Conservation (phyloP, 148 eudicot genomes). For the Cornus controversa region DNA sequence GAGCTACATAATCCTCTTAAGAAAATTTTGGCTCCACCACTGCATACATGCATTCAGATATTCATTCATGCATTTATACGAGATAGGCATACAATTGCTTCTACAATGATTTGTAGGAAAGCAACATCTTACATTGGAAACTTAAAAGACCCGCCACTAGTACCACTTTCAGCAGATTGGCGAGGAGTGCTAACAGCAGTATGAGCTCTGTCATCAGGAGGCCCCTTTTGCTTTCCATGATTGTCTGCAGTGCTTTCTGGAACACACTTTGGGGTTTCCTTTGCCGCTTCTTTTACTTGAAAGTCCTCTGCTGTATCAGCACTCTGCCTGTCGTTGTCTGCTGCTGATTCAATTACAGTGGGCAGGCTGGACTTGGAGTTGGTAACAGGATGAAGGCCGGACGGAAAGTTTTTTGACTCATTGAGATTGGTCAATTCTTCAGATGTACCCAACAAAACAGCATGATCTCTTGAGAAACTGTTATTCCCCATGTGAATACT, state of each 20-base stretch:
- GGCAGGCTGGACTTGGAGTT: constrained; percentile 21
- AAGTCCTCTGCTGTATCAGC: constrained; percentile 3
- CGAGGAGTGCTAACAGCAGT: constrained; percentile 25
- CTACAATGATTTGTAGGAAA: neutral
- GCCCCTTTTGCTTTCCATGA: constrained; percentile 9
- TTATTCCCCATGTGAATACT: constrained; percentile 53
- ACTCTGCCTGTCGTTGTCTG: constrained; percentile 23
- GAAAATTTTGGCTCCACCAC: neutral
- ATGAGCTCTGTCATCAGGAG: constrained; percentile 4
- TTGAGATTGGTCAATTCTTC: constrained; percentile 26
- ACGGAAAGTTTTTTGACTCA: constrained; percentile 12
- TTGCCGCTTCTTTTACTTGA: neutral
- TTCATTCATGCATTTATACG: neutral
- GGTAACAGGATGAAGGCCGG: constrained; percentile 3
- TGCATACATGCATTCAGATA: neutral
- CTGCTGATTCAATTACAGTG: constrained; percentile 32
- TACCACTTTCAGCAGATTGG: constrained; percentile 36
- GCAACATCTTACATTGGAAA: constrained; percentile 48
- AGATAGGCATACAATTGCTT: neutral
- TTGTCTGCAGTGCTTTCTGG: constrained; percentile 4
- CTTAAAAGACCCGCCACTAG: constrained; percentile 45
- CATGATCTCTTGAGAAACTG: constrained; percentile 42
- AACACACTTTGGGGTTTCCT: constrained; percentile 6
- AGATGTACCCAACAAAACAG: constrained; percentile 25
- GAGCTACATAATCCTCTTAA: neutral